phyloP scores from a whole-genome alignment of 208 protist species.

The Acanthamoeba divionensis region DNA sequence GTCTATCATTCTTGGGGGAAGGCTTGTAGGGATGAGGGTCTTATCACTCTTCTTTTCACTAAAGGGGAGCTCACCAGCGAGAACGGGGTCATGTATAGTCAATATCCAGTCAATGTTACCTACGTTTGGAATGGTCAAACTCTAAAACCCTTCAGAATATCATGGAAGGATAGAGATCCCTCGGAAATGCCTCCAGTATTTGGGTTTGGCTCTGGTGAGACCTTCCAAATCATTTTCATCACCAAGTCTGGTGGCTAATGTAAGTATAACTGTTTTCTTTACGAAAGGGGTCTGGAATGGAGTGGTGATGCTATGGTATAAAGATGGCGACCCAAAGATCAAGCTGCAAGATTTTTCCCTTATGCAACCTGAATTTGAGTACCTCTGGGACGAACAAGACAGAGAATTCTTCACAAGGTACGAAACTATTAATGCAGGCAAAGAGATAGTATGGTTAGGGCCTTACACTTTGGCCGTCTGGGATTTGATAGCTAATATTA shows the following conservation, averaged over 20 bases:
- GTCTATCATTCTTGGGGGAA: neutral
- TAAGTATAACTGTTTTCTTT: neutral
- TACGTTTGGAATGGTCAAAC: constrained; percentile 20
- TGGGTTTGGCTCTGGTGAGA: neutral
- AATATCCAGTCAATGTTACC: neutral
- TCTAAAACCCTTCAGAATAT: neutral
- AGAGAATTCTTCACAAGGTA: too few relatives aligned
- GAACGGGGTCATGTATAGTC: neutral
- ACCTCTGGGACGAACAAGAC: constrained; percentile 31
- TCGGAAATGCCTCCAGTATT: neutral
- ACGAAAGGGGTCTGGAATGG: neutral
- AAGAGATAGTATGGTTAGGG: too few relatives aligned
- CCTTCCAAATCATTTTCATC: neutral
- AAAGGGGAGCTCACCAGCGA: neutral
- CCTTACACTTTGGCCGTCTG: too few relatives aligned
- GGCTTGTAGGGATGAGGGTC: neutral
- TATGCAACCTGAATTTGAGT: neutral
- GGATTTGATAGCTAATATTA: too few relatives aligned
- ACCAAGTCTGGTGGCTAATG: too few relatives aligned
- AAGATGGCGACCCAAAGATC: neutral
- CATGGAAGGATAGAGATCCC: neutral
- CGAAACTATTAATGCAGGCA: too few relatives aligned
- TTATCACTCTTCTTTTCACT: neutral
- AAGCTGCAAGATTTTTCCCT: constrained; percentile 3
- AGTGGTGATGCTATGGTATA: neutral